Conservation (phyloP, 1,139 yeast genomes). For the Saccharomyces hybrid region DNA sequence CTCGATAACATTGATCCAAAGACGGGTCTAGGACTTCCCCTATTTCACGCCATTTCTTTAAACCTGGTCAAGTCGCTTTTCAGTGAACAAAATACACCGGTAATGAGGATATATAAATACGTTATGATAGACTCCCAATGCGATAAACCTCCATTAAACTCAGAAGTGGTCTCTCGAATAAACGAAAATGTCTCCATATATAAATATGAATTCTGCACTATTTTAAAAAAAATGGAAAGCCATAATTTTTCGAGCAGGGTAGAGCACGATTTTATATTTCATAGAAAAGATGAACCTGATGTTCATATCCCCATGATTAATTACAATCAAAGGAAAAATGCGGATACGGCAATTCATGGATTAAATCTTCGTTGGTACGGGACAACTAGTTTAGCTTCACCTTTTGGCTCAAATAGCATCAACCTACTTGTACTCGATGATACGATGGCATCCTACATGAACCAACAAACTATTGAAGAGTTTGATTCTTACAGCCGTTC, state of each 20-base stretch:
- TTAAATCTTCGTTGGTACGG: constrained; percentile 29
- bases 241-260: constrained; percentile 11
- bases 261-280: constrained; percentile 21
- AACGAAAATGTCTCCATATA: constrained; percentile 10
- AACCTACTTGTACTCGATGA: constrained; percentile 29
- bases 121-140: constrained; percentile 12
- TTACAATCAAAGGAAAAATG: constrained; percentile 19
- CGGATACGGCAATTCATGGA: constrained; percentile 21
- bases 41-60: constrained; percentile 29
- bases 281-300: constrained; percentile 6
- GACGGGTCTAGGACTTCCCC: constrained; percentile 29
- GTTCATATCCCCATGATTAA: constrained; percentile 14
- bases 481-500: constrained; percentile 11
- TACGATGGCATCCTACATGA: constrained; percentile 28
- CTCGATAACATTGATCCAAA: constrained; percentile 16
- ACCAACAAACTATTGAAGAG: constrained; percentile 11
- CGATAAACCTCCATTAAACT: constrained; percentile 10
- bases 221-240: constrained; percentile 13
- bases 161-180: constrained; percentile 11
- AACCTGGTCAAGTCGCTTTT: constrained; percentile 27
- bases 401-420: constrained; percentile 26
- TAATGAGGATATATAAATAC: constrained; percentile 28
- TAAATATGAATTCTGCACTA: constrained; percentile 20
- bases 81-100: constrained; percentile 21
- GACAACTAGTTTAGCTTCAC: constrained; percentile 28